Conservation (phyloP, 2,329 filamentous ascomycete species). For the Byssothecium circinans region DNA sequence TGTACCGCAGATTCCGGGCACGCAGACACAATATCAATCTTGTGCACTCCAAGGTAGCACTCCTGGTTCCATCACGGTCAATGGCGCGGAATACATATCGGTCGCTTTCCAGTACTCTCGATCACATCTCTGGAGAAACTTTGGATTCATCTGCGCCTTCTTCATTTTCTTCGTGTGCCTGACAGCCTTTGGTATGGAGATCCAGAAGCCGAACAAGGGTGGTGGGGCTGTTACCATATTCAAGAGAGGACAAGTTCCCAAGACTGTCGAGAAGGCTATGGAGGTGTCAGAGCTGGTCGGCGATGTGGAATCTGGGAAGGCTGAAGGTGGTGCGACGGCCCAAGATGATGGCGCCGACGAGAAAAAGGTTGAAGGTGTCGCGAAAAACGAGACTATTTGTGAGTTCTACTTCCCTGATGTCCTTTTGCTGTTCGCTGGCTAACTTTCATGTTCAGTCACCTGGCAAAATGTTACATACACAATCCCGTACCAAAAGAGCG, state of each 20-base stretch:
- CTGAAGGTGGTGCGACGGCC: slow-evolving; percentile 30
- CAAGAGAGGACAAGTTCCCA: slow-evolving; percentile 66
- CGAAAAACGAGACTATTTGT: slow-evolving; percentile 59
- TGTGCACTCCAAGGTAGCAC: slow-evolving; percentile 61
- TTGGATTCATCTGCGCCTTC: slow-evolving; percentile 52
- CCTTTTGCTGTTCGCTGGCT: neutral
- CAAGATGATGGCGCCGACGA: slow-evolving; percentile 26
- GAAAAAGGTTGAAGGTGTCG: slow-evolving; percentile 53
- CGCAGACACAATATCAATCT: slow-evolving; percentile 55
- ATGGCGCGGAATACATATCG: slow-evolving; percentile 59
- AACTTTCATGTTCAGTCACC: slow-evolving; percentile 55
- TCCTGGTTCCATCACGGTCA: slow-evolving; percentile 56
- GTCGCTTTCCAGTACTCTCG: slow-evolving; percentile 58
- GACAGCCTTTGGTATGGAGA: slow-evolving; percentile 48
- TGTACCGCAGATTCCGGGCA: slow-evolving; percentile 56
- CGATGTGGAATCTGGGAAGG: slow-evolving; percentile 56
- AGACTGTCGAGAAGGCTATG: slow-evolving; percentile 59
- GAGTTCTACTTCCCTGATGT: neutral
- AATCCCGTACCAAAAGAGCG: slow-evolving; percentile 54
- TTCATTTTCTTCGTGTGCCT: slow-evolving; percentile 54
- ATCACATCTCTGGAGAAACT: slow-evolving; percentile 63
- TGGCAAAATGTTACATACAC: slow-evolving; percentile 86
- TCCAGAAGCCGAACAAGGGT: slow-evolving; percentile 61
- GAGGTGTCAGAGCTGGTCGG: slow-evolving; percentile 50
- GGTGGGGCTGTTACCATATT: slow-evolving; percentile 63